Conservation (phyloP, 352 stramenopile species). For the Phytophthora colocasiae region DNA sequence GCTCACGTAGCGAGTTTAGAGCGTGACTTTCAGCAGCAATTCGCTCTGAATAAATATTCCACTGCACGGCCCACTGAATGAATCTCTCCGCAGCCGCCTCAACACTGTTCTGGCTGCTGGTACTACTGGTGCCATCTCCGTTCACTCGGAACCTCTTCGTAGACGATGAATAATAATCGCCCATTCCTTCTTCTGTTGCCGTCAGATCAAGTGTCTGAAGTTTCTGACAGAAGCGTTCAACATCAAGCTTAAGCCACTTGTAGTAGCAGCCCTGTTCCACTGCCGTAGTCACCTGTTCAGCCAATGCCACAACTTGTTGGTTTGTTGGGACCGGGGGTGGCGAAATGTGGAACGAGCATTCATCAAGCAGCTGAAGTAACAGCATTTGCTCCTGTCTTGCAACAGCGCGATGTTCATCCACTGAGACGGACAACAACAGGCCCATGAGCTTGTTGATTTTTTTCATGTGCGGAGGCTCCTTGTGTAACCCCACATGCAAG, state of each 20-base stretch:
- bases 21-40: conserved; percentile 82
- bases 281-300: conserved; percentile 63
- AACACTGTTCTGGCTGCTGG: conserved; percentile 41
- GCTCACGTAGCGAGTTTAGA: conserved; percentile 77
- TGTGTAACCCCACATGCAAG: conserved; percentile 73
- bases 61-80: conserved; percentile 82
- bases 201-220: conserved; percentile 72
- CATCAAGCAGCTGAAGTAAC: conserved; percentile 69
- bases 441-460: conserved; percentile 71
- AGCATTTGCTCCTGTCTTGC: conserved; percentile 68
- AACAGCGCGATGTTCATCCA: conserved; percentile 22
- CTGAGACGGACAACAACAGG: conserved; percentile 47
- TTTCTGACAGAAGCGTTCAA: conserved; percentile 73
- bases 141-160: conserved; percentile 71
- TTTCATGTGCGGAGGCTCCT: conserved; percentile 77
- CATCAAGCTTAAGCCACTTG: conserved; percentile 85
- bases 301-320: conserved; percentile 72
- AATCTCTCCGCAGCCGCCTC: conserved; percentile 53
- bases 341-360: conserved; percentile 69
- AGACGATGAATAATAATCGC: conserved; percentile 51
- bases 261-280: conserved; percentile 71
- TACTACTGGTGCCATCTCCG: conserved; percentile 40
- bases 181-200: conserved; percentile 36
- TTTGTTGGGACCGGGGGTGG: conserved; percentile 71
- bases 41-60: conserved; percentile 88